These are phyloP conservation scores for Leccinum aurantiacum DNA, from an alignment of 768 basidiomycete species.

Conservation along the genomic window DNA sequence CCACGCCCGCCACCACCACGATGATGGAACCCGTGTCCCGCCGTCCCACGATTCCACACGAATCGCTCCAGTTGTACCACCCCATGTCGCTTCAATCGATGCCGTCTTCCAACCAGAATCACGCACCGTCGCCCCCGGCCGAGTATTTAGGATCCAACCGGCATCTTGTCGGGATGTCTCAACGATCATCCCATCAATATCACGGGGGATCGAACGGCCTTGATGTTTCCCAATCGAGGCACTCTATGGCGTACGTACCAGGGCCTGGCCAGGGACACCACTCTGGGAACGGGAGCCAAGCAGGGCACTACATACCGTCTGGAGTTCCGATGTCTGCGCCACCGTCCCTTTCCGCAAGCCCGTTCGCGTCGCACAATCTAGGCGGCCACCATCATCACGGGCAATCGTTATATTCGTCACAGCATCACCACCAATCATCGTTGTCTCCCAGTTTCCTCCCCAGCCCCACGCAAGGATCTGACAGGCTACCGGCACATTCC, in stretches of 20 bases:
- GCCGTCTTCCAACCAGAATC: conserved; percentile 32
- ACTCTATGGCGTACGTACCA: conserved; percentile 39
- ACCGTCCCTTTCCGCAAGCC: conserved; percentile 45
- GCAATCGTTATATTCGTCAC: conserved; percentile 33
- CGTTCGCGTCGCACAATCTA: conserved; percentile 29
- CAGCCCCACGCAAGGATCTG: conserved; percentile 31
- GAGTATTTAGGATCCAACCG: conserved; percentile 46
- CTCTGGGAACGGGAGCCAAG: conserved; percentile 35
- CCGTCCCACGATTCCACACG: conserved; percentile 67
- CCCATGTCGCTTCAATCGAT: conserved; percentile 73
- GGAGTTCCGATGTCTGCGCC: conserved; percentile 54
- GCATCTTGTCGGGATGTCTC: conserved; percentile 47
- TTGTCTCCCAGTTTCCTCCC: conserved; percentile 31
- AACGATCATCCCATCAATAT: conserved; percentile 33
- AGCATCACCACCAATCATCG: conserved; percentile 31
- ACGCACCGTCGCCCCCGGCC: conserved; percentile 32
- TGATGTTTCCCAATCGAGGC: conserved; percentile 34
- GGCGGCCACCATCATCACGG: conserved; percentile 25
- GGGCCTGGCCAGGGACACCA: conserved; percentile 43
- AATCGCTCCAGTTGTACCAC: conserved; percentile 72
- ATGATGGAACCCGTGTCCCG: conserved; percentile 45
- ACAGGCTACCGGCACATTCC: conserved; percentile 29
- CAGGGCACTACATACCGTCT: conserved; percentile 29
- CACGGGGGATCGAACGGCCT: conserved; percentile 22
- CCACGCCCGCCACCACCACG: conserved; percentile 16